Conservation (phyloP, 2,329 filamentous ascomycete genomes). For the Pseudogymnoascus sp. region DNA sequence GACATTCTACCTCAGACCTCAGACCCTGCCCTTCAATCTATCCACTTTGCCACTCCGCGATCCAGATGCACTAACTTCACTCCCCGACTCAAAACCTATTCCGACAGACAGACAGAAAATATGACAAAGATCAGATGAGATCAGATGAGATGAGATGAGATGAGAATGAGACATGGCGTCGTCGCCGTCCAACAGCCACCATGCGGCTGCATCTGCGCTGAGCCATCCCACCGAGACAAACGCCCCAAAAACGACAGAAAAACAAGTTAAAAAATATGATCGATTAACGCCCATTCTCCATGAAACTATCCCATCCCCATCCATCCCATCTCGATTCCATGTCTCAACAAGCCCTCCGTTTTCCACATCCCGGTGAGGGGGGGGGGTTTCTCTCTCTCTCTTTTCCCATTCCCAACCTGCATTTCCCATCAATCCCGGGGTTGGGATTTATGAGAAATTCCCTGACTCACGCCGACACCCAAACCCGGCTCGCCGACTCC, state of each 20-base stretch:
- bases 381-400: too few species aligned
- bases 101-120: not conserved
- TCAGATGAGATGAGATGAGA: not conserved
- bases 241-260: not conserved
- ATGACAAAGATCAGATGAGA: not conserved
- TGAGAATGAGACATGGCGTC: not conserved
- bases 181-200: not conserved
- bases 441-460: too few species aligned
- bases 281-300: not conserved
- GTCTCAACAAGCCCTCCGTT: too few species aligned
- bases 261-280: not conserved
- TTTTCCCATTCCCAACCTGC: too few species aligned
- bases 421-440: too few species aligned
- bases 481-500: too few species aligned
- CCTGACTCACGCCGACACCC: too few species aligned
- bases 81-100: not conserved
- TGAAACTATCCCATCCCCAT: too few species aligned
- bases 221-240: not conserved
- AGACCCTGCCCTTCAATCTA: not conserved
- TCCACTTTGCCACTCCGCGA: not conserved
- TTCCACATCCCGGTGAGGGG: too few species aligned
- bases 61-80: not conserved
- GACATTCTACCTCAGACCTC: not conserved
- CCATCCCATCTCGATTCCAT: too few species aligned
- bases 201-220: not conserved